Evolutionary conservation across 1,284 basidiomycete species (phyloP).

Genomic region (Papiliotrema fonsecae): DNA sequence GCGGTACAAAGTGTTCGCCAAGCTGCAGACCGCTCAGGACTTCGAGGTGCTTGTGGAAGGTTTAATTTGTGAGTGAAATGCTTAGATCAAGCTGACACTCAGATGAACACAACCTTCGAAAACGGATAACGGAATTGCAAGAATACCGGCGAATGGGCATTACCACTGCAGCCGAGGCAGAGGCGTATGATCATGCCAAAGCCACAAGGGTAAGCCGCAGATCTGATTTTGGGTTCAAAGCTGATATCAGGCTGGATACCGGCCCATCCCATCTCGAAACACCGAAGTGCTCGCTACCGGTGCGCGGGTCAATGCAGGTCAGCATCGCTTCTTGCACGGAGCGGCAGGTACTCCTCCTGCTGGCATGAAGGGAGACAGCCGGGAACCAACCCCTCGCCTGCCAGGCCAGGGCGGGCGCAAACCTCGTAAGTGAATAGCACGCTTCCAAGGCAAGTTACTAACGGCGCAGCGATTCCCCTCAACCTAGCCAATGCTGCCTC

Average conservation of each 20-base stretch:
- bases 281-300: constrained; percentile 33
- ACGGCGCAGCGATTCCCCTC: constrained; percentile 54
- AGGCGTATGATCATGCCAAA: constrained; percentile 74
- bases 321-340: constrained; percentile 41
- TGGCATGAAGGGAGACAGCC: constrained; percentile 15
- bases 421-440: constrained; percentile 19
- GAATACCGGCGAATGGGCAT: constrained; percentile 79
- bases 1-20: constrained; percentile 85
- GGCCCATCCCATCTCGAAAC: constrained; percentile 32
- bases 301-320: constrained; percentile 39
- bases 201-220: constrained; percentile 59
- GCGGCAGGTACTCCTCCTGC: constrained; percentile 22
- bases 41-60: constrained; percentile 86
- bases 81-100: background rate
- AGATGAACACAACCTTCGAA: constrained; percentile 82
- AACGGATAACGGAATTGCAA: constrained; percentile 81
- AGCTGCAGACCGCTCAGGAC: constrained; percentile 85
- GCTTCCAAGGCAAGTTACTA: background rate
- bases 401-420: constrained; percentile 24
- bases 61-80: constrained; percentile 65
- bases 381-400: constrained; percentile 31
- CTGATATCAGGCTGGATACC: constrained; percentile 29
- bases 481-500: constrained; percentile 82
- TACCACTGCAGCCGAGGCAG: constrained; percentile 75
- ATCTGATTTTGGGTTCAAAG: background rate